phyloP scores from a whole-genome alignment of 495 filamentous ascomycete genomes.

The Penicillium tannophilum region DNA sequence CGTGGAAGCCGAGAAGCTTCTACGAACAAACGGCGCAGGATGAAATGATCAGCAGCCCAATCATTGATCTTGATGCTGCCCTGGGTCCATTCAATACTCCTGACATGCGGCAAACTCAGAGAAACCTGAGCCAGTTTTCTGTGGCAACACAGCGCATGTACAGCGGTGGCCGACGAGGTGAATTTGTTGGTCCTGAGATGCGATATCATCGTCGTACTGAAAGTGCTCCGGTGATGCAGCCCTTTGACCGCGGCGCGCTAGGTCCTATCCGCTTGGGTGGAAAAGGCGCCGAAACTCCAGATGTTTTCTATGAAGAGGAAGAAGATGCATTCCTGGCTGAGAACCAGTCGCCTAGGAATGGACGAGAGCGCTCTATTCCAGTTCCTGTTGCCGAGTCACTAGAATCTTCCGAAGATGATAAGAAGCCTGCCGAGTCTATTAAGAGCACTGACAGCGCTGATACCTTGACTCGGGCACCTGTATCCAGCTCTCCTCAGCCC shows the following conservation, averaged over 20 bases:
- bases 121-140: slow-evolving; percentile 57
- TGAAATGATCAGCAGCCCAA: slow-evolving; percentile 63
- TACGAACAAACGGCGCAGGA: slow-evolving; percentile 48
- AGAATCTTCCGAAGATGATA: slow-evolving; percentile 27
- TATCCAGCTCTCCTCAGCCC: slow-evolving; percentile 33
- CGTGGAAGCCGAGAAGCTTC: slow-evolving; percentile 53
- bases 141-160: slow-evolving; percentile 78
- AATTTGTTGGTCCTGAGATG: slow-evolving; percentile 79
- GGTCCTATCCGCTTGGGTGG: slow-evolving; percentile 66
- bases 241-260: slow-evolving; percentile 71
- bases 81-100: slow-evolving; percentile 90
- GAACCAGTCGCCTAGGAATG: slow-evolving; percentile 34
- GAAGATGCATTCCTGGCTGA: slow-evolving; percentile 66
- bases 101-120: slow-evolving; percentile 44
- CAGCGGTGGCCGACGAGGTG: slow-evolving; percentile 73
- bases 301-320: slow-evolving; percentile 96
- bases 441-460: slow-evolving; percentile 40
- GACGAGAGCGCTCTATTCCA: slow-evolving; percentile 2
- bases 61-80: slow-evolving; percentile 96
- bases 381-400: slow-evolving; percentile 2
- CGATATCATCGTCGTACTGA: slow-evolving; percentile 90
- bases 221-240: slow-evolving; percentile 85
- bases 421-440: slow-evolving; percentile 43
- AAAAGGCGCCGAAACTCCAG: slow-evolving; percentile 65
- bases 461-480: slow-evolving; percentile 40